Base-by-base conservation (phyloP, 768 basidiomycete species). In the Antrodiella citrinella region DNA sequence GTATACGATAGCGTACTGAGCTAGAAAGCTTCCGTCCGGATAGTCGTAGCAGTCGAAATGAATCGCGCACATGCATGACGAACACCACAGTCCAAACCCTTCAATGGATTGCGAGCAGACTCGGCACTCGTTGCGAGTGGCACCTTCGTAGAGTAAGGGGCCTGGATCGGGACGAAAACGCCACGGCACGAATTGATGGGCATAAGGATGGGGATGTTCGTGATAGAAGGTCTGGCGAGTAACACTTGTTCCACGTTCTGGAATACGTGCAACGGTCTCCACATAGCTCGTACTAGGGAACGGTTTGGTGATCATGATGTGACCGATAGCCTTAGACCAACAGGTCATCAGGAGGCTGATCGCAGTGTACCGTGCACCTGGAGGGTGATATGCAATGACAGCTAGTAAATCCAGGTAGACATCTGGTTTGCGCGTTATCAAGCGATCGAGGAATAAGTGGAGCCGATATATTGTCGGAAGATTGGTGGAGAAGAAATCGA, bases 31-130 rank as follows among this genome's bases (percentile, higher is more conserved):
- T 21, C 85, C 86, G 45, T 77, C 76, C 4, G 80, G 77, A 52
- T 81, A 72, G 56, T 86, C 81, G 57, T 88, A 90, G 67, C 90
- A 93, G 54, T 82, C 80, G 51, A 88, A 78, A 63, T 93, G 90
- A 4, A 87, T 77, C 1, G 72, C 67, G 51, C 80, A 84, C 62
- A 76, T 70, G 64, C 89, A 90, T 45, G 82, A 73, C 0, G 83
- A 74, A 59, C 89, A 91, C 10, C 82, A 63, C 4, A 93, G 67
- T 4, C 81, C 84, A 59, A 86, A 87, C n/a, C 82, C 87, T 39
- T 63, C 61, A 41, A 91, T 75, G 11, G 65, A 55, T 21, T 67
- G 70, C 12, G 66, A 62, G 58, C 87, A 91, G 13, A 72, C 72
- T 11, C 72, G 69, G 59, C 89, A 92, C 26, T 72, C 67, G 43